Conservation (phyloP, 2,329 filamentous ascomycete species). For the Pseudocercospora vitis region DNA sequence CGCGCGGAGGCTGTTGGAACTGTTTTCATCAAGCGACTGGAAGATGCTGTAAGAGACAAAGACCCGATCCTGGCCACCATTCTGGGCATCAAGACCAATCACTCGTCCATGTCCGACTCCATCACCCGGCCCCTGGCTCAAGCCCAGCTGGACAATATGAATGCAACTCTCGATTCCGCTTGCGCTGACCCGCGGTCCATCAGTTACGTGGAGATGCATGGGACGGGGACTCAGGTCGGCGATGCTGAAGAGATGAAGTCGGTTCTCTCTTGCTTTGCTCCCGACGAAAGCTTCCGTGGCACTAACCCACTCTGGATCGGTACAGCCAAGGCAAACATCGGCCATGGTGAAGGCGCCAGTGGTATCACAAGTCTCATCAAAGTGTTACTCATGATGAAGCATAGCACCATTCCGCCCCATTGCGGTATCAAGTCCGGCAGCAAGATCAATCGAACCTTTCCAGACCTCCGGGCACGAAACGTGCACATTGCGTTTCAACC, state of each 20-base stretch:
- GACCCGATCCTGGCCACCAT: constrained; percentile 41
- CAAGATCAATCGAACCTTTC: no score
- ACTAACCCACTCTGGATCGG: constrained; percentile 32
- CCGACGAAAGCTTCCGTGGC: neutral
- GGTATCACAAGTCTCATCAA: no score
- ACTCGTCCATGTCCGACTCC: neutral
- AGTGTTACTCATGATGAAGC: no score
- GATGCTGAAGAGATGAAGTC: constrained; percentile 17
- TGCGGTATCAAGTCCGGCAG: no score
- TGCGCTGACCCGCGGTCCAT: constrained; percentile 1
- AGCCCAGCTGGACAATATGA: constrained; percentile 14
- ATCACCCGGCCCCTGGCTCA: constrained; percentile 12
- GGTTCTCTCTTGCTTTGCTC: constrained; percentile 4
- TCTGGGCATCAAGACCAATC: constrained; percentile 41
- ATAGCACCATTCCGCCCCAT: no score
- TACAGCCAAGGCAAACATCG: constrained; percentile 39
- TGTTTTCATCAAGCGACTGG: constrained; percentile 38
- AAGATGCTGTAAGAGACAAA: constrained; percentile 37
- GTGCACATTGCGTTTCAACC: no score
- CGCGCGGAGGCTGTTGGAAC: constrained; percentile 36
- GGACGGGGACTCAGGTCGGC: constrained; percentile 19
- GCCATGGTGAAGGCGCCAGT: constrained; percentile 36
- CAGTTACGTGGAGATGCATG: constrained; percentile 17
- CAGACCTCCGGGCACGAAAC: no score
- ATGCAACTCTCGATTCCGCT: constrained; percentile 13